Base-by-base conservation (phyloP, 768 basidiomycete species). In the Phanerodontia chrysosporium region DNA sequence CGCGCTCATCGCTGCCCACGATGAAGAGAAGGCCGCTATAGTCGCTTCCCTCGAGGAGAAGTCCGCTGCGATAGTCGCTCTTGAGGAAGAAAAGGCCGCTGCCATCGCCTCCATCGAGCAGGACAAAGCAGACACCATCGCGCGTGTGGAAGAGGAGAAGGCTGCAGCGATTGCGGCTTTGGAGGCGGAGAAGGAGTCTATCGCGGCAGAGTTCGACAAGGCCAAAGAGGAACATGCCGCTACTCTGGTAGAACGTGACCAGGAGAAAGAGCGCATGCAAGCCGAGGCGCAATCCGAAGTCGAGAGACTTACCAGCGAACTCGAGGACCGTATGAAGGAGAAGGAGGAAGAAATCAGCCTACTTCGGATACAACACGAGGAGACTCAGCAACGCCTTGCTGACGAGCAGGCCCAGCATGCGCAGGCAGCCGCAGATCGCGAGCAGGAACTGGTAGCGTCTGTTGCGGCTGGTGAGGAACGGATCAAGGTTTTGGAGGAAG, bases 361-460 rank as follows among this genome's bases (percentile, higher is more conserved):
- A 7, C 28, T 51, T 10, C 28, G 8, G 21, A 14, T n/a, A 13
- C 49, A 51, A n/a, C 49, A 51, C 29, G 49, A 51, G n/a, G 49
- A 51, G 21, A 29, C 6, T 16, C 21, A 14, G 5, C 49, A 51
- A 21, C 49, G 49, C 21, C 28, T 9, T 21, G 51, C 51, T 6
- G 32, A 8, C 5, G 51, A 51, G 22, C 25, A 57, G 22, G 29
- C n/a, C 2, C 46, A 57, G 24, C 46, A 18, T 13, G 36, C 56
- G 22, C 46, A 49, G 21, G 56, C 30, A 10, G 30, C 30, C 24
- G 66, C 51, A 14, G 65, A 67, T 45, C 66, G 67, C 35, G 66
- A 63, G 35, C 56, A 59, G 32, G 58, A 65, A 57, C 48, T 51
- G 8, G 56, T 39, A 29, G 69, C 64, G n/a, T 58, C 59, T 6